Conservation (phyloP, 805 yeast genomes). For the Zygoascus bituminiphila region DNA sequence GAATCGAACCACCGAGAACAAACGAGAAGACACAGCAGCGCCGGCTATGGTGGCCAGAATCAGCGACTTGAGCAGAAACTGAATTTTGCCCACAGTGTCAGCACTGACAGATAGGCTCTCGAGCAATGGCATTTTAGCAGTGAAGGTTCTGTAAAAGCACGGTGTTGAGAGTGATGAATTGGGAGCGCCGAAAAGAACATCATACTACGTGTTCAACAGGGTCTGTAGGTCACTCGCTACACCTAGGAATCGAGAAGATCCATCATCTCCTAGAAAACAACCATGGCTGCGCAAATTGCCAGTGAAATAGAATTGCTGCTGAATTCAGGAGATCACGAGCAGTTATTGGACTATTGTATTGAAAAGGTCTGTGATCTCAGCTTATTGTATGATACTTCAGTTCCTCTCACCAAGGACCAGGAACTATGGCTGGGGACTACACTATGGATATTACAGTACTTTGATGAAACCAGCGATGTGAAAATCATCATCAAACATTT, state of each 20-base stretch:
- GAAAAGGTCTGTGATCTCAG: background rate
- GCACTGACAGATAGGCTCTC: background rate
- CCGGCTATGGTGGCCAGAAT: slow-evolving; percentile 75
- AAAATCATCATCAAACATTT: background rate
- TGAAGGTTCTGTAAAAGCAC: too few species aligned
- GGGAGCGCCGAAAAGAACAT: too few species aligned
- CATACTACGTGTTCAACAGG: too few species aligned
- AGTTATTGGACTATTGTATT: background rate
- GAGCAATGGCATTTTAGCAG: background rate
- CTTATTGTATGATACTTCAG: background rate
- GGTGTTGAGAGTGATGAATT: too few species aligned
- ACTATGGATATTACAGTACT: background rate
- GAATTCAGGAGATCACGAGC: background rate
- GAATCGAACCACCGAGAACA: slow-evolving; percentile 92
- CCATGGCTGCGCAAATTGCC: background rate
- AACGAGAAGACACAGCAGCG: slow-evolving; percentile 85
- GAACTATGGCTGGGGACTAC: background rate
- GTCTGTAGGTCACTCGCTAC: too few species aligned
- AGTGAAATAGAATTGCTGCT: background rate
- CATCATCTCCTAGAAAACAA: background rate
- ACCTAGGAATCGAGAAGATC: too few species aligned
- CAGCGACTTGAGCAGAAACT: slow-evolving; percentile 45
- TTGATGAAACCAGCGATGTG: slow-evolving; percentile 1
- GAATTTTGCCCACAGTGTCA: slow-evolving; percentile 10
- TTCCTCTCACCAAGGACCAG: background rate